Percentiles rank a stretch among this genome's conserved stretches.
Evolutionary conservation across 1,284 basidiomycete genomes (phyloP).

Genomic region (Tylopilus sp.): DNA sequence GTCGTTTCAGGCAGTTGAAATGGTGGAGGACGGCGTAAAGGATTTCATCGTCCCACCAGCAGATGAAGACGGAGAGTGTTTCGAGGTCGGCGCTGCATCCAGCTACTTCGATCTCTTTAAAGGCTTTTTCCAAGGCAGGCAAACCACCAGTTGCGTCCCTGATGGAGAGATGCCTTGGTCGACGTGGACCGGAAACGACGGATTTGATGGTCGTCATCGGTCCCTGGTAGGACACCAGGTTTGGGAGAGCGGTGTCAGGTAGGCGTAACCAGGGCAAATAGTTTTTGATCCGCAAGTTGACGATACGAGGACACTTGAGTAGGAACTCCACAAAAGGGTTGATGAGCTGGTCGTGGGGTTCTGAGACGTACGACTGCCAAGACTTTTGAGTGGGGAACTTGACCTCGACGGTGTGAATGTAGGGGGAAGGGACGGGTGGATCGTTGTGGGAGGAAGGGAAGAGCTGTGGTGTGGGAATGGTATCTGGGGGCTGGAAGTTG

Average conservation of each 20-base stretch:
- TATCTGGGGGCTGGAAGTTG: slow-evolving; percentile 4
- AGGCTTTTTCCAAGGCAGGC: slow-evolving; percentile 26
- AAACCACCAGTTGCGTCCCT: slow-evolving; percentile 27
- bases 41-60: slow-evolving; percentile 32
- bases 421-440: slow-evolving; percentile 27
- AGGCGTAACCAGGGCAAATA: slow-evolving; percentile 27
- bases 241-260: slow-evolving; percentile 29
- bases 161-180: slow-evolving; percentile 21
- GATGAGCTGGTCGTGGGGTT: slow-evolving; percentile 28
- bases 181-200: slow-evolving; percentile 20
- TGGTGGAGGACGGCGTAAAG: slow-evolving; percentile 30
- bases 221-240: slow-evolving; percentile 30
- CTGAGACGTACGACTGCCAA: slow-evolving; percentile 29
- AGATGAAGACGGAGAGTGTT: slow-evolving; percentile 26
- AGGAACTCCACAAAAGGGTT: slow-evolving; percentile 27
- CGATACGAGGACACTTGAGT: slow-evolving; percentile 24
- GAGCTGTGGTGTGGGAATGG: background rate
- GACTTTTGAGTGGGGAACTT: slow-evolving; percentile 34
- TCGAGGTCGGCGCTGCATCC: slow-evolving; percentile 19
- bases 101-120: slow-evolving; percentile 25
- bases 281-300: slow-evolving; percentile 25
- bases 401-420: slow-evolving; percentile 36
- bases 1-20: slow-evolving; percentile 18
- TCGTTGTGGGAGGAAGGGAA: slow-evolving; percentile 11
- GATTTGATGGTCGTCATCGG: slow-evolving; percentile 31